A percentile compares a stretch with the other conserved stretches of the same genome.
Conservation (phyloP, 1,284 basidiomycete genomes). For the Tetrapyrgos nigripes region DNA sequence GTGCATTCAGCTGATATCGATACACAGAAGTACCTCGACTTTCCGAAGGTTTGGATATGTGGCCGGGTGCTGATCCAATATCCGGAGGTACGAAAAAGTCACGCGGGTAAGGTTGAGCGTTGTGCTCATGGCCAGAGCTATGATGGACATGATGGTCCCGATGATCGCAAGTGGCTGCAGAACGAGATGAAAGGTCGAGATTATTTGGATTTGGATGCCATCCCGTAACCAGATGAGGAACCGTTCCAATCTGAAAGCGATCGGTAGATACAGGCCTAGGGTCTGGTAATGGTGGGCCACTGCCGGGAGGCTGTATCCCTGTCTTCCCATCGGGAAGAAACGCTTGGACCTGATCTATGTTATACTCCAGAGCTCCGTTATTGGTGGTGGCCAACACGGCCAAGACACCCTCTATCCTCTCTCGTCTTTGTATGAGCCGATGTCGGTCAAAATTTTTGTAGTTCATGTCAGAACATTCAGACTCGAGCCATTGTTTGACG, state of each 20-base stretch:
- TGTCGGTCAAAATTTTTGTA: neutral
- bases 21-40: no score
- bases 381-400: neutral
- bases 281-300: neutral
- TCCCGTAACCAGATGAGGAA: neutral
- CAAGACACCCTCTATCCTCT: neutral
- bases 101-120: no score
- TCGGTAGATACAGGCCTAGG: neutral
- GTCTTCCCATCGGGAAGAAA: slow-evolving; percentile 57
- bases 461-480: neutral
- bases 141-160: neutral
- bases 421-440: neutral
- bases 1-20: no score
- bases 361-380: neutral
- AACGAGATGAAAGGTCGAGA: neutral
- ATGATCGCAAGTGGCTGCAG: no score
- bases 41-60: no score
- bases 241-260: neutral
- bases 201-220: neutral
- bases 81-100: no score
- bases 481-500: neutral
- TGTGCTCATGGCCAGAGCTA: neutral
- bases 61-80: no score
- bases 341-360: slow-evolving; percentile 49
- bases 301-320: slow-evolving; percentile 2